Evolutionary conservation across 208 protist species (phyloP), one percentile per base, ranked within the genome.

Genomic region (Crithidia sp.): DNA sequence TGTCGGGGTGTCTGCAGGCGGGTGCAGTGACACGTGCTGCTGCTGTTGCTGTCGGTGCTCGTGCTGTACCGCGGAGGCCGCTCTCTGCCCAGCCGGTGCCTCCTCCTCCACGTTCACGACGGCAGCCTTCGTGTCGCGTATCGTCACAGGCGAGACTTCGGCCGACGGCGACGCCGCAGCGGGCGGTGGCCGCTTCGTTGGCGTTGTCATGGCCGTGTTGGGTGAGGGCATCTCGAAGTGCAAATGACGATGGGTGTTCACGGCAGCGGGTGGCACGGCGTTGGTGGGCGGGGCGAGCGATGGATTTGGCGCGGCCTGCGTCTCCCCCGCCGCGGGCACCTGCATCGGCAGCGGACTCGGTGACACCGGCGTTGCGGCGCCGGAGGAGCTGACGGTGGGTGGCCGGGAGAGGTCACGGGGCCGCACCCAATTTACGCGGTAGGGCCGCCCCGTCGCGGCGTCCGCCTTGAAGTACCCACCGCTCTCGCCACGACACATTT

Each of bases 331-430:
- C 28, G 28, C 28, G 28, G 28, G 28, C 28, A 28, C 61, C n/a
- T 43, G 19, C 12, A 17, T 37, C 4, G 28, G 63, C 63, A 67
- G 39, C 17, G 63, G 63, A 16, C 63, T 67, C 6, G 50, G 37
- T 14, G 66, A 54, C 9, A 45, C 28, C 6, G 73, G 52, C 7
- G 65, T 71, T 39, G 73, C 53, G 28, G 58, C 37, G 12, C 59
- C 65, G 43, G 73, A 72, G 40, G 67, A 58, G 41, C 28, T 71
- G 16, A 54, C 50, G 3, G 19, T 58, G 12, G 66, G 53, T 5
- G 59, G 52, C 17, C 65, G 65, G 10, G 65, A 72, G 7, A 77
- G 28, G 52, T 77, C 73, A 28, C 73, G 55, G 9, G 5, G 54
- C n/a, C 50, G 64, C 49, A 68, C 54, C 67, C 72, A 58, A 4